phyloP scores from a whole-genome alignment of 2,329 filamentous ascomycete genomes.

The Stemphylium beticola region DNA sequence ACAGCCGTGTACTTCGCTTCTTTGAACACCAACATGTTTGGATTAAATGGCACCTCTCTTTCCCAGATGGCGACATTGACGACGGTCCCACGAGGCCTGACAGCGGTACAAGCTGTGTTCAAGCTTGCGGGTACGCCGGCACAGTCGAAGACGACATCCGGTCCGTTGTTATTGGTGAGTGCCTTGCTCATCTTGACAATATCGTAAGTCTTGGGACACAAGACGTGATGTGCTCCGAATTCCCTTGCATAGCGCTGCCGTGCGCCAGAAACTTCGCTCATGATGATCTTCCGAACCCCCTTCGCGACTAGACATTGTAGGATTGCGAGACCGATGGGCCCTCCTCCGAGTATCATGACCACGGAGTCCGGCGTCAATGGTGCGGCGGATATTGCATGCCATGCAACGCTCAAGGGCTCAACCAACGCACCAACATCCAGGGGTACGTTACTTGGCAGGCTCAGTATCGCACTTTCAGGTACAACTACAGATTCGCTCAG shows the following conservation, averaged over 20 bases:
- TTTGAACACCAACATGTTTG: constrained; percentile 60
- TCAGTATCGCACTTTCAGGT: constrained; percentile 56
- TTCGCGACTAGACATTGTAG: constrained; percentile 64
- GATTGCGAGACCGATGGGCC: constrained; percentile 67
- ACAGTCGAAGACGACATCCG: constrained; percentile 67
- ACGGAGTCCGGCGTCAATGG: constrained; percentile 55
- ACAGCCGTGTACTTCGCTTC: constrained; percentile 61
- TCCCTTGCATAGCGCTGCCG: constrained; percentile 59
- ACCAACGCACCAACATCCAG: constrained; percentile 64
- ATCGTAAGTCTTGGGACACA: constrained; percentile 61
- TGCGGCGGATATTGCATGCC: constrained; percentile 65
- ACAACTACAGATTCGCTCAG: constrained; percentile 63
- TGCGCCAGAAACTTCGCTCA: constrained; percentile 60
- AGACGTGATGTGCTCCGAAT: constrained; percentile 62
- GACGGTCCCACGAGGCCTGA: constrained; percentile 62
- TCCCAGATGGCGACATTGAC: constrained; percentile 72
- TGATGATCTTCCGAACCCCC: constrained; percentile 62
- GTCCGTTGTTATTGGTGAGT: constrained; percentile 58
- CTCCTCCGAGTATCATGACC: constrained; percentile 65
- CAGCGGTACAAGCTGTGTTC: constrained; percentile 54
- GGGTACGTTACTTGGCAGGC: constrained; percentile 59
- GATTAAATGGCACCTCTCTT: constrained; percentile 59
- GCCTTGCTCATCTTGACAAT: constrained; percentile 55
- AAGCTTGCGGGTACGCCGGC: constrained; percentile 62
- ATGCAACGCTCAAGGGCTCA: constrained; percentile 68